Conservation (phyloP, 2,329 filamentous ascomycete species). For the Leptographium radiaticola region DNA sequence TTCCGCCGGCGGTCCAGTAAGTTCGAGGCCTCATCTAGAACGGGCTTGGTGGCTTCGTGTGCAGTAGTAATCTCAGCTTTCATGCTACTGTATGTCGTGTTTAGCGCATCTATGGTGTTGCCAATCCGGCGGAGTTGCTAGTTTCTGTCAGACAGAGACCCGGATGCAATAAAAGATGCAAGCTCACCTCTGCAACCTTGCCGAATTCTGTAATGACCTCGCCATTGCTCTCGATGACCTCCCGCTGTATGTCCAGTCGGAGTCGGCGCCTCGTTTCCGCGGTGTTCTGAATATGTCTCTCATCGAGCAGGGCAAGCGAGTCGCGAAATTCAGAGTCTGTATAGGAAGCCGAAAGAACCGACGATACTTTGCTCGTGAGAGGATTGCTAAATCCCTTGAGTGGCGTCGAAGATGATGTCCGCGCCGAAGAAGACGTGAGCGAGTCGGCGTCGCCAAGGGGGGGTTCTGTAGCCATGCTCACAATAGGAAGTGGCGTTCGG, state of each 20-base stretch:
- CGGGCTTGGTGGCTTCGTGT: constrained; percentile 57
- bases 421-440: constrained; percentile 18
- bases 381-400: constrained; percentile 40
- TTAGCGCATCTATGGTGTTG: constrained; percentile 61
- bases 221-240: constrained; percentile 87
- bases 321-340: constrained; percentile 85
- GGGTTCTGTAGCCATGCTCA: constrained; percentile 8
- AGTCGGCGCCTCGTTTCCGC: constrained; percentile 67
- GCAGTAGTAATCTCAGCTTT: constrained; percentile 63
- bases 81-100: constrained; percentile 69
- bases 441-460: not conserved
- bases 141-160: not conserved
- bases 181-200: constrained; percentile 66
- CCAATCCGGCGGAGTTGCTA: constrained; percentile 83
- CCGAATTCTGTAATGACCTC: constrained; percentile 82
- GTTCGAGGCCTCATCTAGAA: constrained; percentile 63
- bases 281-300: constrained; percentile 57
- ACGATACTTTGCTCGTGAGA: constrained; percentile 68
- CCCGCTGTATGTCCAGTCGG: constrained; percentile 73
- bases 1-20: constrained; percentile 62
- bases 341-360: constrained; percentile 81
- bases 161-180: not conserved
- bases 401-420: constrained; percentile 16
- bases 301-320: constrained; percentile 66
- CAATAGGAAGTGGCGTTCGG: not conserved